Evolutionary conservation across 78 protist species (phyloP), one percentile per base, ranked within the genome.

Genomic region (Guillardia theta): DNA sequence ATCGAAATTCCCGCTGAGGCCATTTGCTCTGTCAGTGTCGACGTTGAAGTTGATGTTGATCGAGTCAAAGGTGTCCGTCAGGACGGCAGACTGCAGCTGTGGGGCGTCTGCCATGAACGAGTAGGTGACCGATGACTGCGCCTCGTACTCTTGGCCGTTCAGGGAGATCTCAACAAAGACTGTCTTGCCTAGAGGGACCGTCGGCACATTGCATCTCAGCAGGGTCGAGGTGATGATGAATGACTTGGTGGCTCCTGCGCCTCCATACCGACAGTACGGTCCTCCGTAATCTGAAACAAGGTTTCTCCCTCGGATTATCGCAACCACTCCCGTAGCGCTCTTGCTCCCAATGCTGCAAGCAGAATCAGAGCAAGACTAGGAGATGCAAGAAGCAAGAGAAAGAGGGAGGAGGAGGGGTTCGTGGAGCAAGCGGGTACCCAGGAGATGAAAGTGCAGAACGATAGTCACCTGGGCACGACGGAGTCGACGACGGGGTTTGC

Each of bases 81-180:
- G 90, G 15, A 22, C 90, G 48, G 39, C 90, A 36, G 90, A 78
- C 30, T 18, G 24, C 37, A 78, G 90, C 44, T 0, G 21, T 30
- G 90, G 90, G 21, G 90, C 45, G 33, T 24, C 33, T 18, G 53
- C 90, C 18, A 1, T 0, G 33, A 78, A 78, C 53, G 48, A 24
- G 90, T 43, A 78, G 90, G 48, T 12, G 41, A n/a, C 41, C 10
- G 90, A 78, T 22, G 10, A 24, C 37, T 78, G 90, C 21, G 19
- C 90, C 48, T 78, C 90, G 90, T 44, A 70, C 83, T 70, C 83
- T 24, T 70, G 83, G 21, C 83, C 83, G 83, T 70, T 70, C n/a
- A 70, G 33, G 21, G 83, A 70, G 10, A 70, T 3, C 83, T 70
- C 83, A 4, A 70, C 41, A 15, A 70, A 1, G 41, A 70, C 83